These are phyloP conservation scores for Orbilia ellipsospora DNA, from an alignment of 2,329 filamentous ascomycete genomes.

Conservation along the genomic window DNA sequence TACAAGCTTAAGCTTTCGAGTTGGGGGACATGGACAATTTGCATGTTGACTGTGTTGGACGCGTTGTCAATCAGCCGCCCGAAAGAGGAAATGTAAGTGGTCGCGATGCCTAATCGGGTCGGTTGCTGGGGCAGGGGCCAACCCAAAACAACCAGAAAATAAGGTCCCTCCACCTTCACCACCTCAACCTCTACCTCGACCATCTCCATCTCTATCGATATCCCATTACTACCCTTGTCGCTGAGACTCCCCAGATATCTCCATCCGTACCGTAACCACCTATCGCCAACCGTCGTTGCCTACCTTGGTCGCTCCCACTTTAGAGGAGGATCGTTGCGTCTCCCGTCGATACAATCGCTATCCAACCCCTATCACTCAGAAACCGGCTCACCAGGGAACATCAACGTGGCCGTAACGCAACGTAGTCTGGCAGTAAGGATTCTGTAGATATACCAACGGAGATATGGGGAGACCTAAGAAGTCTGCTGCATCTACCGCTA, in stretches of 20 bases:
- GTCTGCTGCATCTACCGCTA: conserved; percentile 15
- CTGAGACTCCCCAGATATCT: background rate
- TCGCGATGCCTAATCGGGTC: conserved; percentile 26
- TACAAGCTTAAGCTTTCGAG: too few species aligned
- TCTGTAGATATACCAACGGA: background rate
- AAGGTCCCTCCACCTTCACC: conserved; percentile 5
- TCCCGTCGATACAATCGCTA: conserved; percentile 14
- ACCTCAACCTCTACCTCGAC: conserved; percentile 22
- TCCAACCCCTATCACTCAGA: conserved; percentile 4
- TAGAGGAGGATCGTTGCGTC: background rate
- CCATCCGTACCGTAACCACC: too few species aligned
- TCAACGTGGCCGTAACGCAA: too few species aligned
- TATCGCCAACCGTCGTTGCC: too few species aligned
- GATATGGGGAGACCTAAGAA: conserved; percentile 47
- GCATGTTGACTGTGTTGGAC: conserved; percentile 33
- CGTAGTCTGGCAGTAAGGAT: background rate
- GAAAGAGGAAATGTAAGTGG: conserved; percentile 46
- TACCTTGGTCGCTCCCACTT: background rate
- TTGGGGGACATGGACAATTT: background rate
- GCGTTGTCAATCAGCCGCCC: conserved; percentile 24
- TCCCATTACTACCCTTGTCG: background rate
- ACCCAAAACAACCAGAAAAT: conserved; percentile 45
- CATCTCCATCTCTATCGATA: conserved; percentile 14
- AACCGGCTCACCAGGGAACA: background rate
- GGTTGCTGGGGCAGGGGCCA: conserved; percentile 31